Evolutionary conservation across 106 monocot species (phyloP).

Genomic region (Phalaenopsis aphrodite): DNA sequence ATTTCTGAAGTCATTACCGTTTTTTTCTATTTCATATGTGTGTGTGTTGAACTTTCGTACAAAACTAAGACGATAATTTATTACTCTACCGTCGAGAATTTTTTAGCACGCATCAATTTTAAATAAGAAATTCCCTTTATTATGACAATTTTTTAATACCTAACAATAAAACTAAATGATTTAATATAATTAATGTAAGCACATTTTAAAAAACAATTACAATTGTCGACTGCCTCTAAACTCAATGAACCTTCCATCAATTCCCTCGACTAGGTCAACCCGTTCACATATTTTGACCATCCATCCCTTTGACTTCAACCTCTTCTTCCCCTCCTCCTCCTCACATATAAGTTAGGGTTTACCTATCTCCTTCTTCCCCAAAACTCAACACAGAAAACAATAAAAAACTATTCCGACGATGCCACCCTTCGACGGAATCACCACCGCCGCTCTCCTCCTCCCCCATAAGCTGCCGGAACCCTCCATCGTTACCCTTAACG

Average conservation of each 20-base stretch:
- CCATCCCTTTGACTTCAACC: not conserved
- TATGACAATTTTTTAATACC: too few relatives aligned
- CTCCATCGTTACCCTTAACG: slow-evolving; percentile 36
- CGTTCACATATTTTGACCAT: not conserved
- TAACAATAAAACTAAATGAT: too few relatives aligned
- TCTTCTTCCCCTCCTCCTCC: not conserved
- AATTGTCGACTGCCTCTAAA: too few relatives aligned
- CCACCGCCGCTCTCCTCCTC: not conserved
- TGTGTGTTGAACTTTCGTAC: too few relatives aligned
- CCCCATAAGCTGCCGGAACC: not conserved
- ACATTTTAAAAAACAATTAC: too few relatives aligned
- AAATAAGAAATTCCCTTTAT: too few relatives aligned
- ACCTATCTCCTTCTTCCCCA: not conserved
- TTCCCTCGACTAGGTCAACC: not conserved
- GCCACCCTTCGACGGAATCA: slow-evolving; percentile 5
- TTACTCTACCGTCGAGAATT: too few relatives aligned
- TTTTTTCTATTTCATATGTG: too few relatives aligned
- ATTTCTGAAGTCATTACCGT: too few relatives aligned
- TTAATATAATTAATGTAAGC: too few relatives aligned
- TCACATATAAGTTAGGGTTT: not conserved
- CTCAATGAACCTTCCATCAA: not conserved
- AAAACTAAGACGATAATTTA: too few relatives aligned
- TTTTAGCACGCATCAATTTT: too few relatives aligned
- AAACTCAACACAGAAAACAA: not conserved
- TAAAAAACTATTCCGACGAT: not conserved